Evolutionary conservation across 768 basidiomycete genomes (phyloP), one percentile per base, ranked within the genome.

Genomic region (Polyporus arcularius): DNA sequence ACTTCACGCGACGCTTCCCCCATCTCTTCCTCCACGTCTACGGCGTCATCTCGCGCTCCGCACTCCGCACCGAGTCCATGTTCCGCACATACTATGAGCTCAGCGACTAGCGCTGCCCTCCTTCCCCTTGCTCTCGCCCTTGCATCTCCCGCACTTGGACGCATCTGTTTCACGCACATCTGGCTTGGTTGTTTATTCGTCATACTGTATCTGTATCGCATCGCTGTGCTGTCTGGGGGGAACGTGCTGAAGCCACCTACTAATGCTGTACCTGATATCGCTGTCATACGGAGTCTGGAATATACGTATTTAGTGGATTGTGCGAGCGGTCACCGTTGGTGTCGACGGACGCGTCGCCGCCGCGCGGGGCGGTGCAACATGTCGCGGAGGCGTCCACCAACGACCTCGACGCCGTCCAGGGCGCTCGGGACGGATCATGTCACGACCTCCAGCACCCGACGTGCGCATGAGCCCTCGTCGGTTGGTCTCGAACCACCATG

Each of bases 1-100:
- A 98, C 74, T 99, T 98, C 72, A 98, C 96, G 3, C 82, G 85
- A 32, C 86, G 95, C n/a, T 98, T 90, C 77, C 97, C 97, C 14
- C 79, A 76, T 15, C 82, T 98, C 9, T 94, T 99, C 81, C 78
- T 98, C 51, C 95, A 98, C 71, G 95, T 98, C 21, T 90, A 96
- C 68, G 73, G 79, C n/a, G 92, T 95, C 67, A 81, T 99, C 65
- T 80, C 82, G 9, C 78, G 82, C 32, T 89, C 88, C 12, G 76
- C 82, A n/a, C 79, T 98, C 43, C 80, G 86, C 53, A 79, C 81
- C 63, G 97, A 98, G 72, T 85, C 91, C 15, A 93, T 95, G 89
- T 98, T 98, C 78, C 85, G 87, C 71, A 75, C 83, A 42, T 98
- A 98, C 74, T 98, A 95, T 68, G 88, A 93, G 62, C 78, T 91